Conservation (phyloP, 768 basidiomycete genomes). For the Suillus spraguei region DNA sequence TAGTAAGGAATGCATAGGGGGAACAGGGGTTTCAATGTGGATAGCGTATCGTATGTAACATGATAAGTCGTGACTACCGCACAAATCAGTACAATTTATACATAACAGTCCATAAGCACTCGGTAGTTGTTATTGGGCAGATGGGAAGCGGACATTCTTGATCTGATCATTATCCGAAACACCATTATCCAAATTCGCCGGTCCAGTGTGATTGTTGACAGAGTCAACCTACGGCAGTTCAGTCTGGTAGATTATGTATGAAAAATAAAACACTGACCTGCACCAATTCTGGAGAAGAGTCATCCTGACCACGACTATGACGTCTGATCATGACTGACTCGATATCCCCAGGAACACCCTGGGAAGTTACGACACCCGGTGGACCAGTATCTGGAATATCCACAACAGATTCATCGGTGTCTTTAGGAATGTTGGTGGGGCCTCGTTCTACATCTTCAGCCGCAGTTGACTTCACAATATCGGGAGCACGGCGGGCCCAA, state of each 20-base stretch:
- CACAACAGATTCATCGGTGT: not conserved
- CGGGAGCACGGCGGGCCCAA: conserved; percentile 29
- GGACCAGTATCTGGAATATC: not conserved
- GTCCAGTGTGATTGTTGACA: not conserved
- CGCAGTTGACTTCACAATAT: not conserved
- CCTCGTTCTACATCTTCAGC: conserved; percentile 27
- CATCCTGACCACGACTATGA: not conserved
- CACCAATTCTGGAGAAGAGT: conserved; percentile 1
- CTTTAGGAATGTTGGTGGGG: not conserved
- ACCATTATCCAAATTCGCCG: not conserved
- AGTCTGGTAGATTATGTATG: no score
- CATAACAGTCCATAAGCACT: conserved; percentile 13
- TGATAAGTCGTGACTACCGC: not conserved
- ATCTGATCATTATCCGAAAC: not conserved
- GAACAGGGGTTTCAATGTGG: not conserved
- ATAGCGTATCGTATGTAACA: not conserved
- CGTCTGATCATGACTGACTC: not conserved
- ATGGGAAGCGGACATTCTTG: conserved; percentile 37
- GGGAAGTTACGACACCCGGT: not conserved
- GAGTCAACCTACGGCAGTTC: conserved; percentile 16
- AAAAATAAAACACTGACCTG: conserved; percentile 25
- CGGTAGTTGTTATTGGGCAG: conserved; percentile 36
- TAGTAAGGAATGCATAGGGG: not conserved
- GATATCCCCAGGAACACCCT: not conserved
- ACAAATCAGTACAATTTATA: not conserved